Percentiles rank a stretch among this genome's conserved stretches.
These are phyloP conservation scores for Fusarium sp. DNA, from an alignment of 2,329 filamentous ascomycete genomes.

Conservation along the genomic window DNA sequence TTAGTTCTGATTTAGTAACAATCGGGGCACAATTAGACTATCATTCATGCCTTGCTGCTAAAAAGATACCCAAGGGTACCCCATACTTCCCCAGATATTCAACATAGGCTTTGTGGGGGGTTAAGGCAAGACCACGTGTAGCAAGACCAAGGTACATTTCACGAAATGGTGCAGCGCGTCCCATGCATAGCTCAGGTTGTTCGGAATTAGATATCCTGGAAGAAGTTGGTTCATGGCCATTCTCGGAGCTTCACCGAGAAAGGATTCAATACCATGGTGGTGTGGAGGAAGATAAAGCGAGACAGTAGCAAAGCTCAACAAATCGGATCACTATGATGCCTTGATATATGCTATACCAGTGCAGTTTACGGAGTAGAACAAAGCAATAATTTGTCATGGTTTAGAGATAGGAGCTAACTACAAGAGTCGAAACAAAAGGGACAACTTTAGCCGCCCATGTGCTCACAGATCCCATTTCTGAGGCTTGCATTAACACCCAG, in stretches of 20 bases:
- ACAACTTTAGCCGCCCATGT: slow-evolving; percentile 15
- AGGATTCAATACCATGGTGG: neutral
- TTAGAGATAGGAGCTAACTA: neutral
- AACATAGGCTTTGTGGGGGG: neutral
- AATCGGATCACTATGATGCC: neutral
- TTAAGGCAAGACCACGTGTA: neutral
- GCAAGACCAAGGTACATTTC: neutral
- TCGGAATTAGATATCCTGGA: neutral
- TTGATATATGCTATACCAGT: neutral
- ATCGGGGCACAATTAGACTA: neutral
- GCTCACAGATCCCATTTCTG: too few species aligned
- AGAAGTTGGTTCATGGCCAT: neutral
- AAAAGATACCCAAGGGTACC: neutral
- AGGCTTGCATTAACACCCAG: slow-evolving; percentile 20
- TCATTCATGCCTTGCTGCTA: neutral
- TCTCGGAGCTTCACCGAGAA: slow-evolving; percentile 37
- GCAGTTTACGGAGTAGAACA: neutral
- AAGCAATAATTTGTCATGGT: neutral
- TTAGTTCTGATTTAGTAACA: neutral
- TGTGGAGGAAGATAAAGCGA: neutral
- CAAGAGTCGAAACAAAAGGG: slow-evolving; percentile 2
- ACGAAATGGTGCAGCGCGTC: neutral
- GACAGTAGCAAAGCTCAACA: neutral
- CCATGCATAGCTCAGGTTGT: slow-evolving; percentile 2
- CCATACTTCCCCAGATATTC: slow-evolving; percentile 2